Evolutionary conservation across 2,329 filamentous ascomycete species (phyloP).

Genomic region (Fusarium brachygibbosum): DNA sequence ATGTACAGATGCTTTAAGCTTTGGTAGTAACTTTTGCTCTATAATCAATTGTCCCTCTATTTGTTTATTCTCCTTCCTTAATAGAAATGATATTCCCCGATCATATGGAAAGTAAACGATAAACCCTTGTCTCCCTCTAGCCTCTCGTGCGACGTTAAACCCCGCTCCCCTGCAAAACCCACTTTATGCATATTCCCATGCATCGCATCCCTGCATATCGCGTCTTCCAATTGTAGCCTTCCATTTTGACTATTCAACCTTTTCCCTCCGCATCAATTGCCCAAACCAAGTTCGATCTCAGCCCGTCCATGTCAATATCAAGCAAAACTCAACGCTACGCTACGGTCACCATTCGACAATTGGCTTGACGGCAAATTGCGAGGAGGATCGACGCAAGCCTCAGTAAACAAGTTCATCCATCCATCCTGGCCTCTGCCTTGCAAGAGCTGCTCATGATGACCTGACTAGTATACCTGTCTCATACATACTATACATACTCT

Average conservation of each 20-base stretch:
- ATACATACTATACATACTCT: constrained; percentile 23
- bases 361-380: constrained; percentile 26
- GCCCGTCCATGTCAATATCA: background rate
- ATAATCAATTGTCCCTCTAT: background rate
- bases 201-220: constrained; percentile 28
- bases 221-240: constrained; percentile 11
- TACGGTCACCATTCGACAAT: constrained; percentile 10
- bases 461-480: constrained; percentile 27
- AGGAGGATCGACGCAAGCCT: constrained; percentile 33
- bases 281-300: constrained; percentile 22
- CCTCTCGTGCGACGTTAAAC: constrained; percentile 35
- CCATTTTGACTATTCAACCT: background rate
- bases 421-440: constrained; percentile 11
- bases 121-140: constrained; percentile 26
- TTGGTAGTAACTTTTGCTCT: background rate
- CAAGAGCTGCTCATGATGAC: constrained; percentile 3
- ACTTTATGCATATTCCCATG: constrained; percentile 43
- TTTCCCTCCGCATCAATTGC: constrained; percentile 9
- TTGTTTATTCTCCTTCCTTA: constrained; percentile 16
- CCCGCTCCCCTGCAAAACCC: constrained; percentile 36
- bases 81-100: constrained; percentile 27
- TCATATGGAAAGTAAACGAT: constrained; percentile 20
- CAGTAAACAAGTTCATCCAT: constrained; percentile 8
- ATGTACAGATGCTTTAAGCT: background rate
- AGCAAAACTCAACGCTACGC: constrained; percentile 7